Conservation (phyloP, 2,329 filamentous ascomycete species). For the Alternaria incomplexa region DNA sequence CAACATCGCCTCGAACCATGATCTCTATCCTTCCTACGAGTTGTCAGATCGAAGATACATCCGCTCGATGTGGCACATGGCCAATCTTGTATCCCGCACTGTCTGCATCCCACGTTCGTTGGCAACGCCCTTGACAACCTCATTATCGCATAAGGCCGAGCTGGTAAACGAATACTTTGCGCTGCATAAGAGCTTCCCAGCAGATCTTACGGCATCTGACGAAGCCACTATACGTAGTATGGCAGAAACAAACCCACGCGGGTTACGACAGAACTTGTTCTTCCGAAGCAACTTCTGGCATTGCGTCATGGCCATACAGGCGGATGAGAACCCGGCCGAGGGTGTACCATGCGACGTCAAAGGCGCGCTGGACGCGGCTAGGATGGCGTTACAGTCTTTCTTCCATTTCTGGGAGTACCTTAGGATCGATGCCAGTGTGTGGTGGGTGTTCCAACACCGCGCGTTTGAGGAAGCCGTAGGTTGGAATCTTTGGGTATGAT, state of each 20-base stretch:
- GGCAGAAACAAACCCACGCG: constrained; percentile 66
- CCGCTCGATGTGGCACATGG: constrained; percentile 77
- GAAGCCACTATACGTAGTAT: constrained; percentile 64
- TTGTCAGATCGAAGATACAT: constrained; percentile 62
- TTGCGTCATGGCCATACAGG: constrained; percentile 79
- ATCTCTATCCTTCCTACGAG: constrained; percentile 49
- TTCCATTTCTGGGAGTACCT: constrained; percentile 75
- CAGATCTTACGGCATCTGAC: constrained; percentile 73
- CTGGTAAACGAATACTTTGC: constrained; percentile 73
- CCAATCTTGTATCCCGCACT: constrained; percentile 77
- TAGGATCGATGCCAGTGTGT: constrained; percentile 74
- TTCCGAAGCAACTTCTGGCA: constrained; percentile 84
- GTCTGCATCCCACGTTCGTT: constrained; percentile 78
- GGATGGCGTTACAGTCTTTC: constrained; percentile 75
- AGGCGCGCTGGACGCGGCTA: constrained; percentile 75
- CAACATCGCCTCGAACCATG: constrained; percentile 52
- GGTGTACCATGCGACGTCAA: constrained; percentile 64
- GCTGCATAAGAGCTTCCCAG: constrained; percentile 75
- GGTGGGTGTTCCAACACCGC: constrained; percentile 85
- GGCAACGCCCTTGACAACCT: constrained; percentile 73
- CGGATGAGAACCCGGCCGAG: constrained; percentile 67
- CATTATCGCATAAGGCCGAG: constrained; percentile 71
- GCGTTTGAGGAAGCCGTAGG: constrained; percentile 79
- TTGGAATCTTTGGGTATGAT: constrained; percentile 34
- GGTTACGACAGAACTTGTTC: constrained; percentile 77